phyloP scores from a whole-genome alignment of 2,329 filamentous ascomycete species.

The Aspergillus fischeri region DNA sequence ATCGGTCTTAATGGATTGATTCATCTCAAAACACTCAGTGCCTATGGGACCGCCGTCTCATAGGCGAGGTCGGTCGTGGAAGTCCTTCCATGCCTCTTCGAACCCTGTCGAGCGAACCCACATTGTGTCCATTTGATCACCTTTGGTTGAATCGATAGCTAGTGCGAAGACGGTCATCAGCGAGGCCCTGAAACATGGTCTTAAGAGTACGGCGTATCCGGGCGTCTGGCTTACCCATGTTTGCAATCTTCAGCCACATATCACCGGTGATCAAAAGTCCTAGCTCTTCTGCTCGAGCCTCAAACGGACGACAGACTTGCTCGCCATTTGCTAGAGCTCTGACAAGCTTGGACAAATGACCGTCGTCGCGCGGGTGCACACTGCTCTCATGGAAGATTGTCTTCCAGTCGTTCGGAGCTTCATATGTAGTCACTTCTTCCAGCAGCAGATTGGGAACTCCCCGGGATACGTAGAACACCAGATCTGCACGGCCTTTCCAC shows the following conservation, averaged over 20 bases:
- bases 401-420: conserved; percentile 48
- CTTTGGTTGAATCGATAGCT: conserved; percentile 37
- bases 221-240: conserved; percentile 36
- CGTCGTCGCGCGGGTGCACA: conserved; percentile 60
- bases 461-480: conserved; percentile 69
- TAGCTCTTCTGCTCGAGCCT: conserved; percentile 22
- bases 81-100: conserved; percentile 37
- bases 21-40: neutral
- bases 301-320: conserved; percentile 40
- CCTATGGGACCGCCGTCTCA: conserved; percentile 6
- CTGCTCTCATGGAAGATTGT: conserved; percentile 45
- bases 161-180: conserved; percentile 2
- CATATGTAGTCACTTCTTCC: conserved; percentile 59
- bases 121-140: conserved; percentile 16
- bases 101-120: conserved; percentile 42
- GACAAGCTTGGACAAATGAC: conserved; percentile 73
- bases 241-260: conserved; percentile 44
- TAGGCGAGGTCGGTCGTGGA: conserved; percentile 18
- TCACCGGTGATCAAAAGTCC: conserved; percentile 37
- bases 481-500: conserved; percentile 73
- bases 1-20: neutral
- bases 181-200: neutral
- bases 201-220: neutral
- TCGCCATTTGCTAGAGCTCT: conserved; percentile 66
- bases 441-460: conserved; percentile 58